Evolutionary conservation across 202 grass and related monocot species (phyloP).

Genomic region (Schoenoplectus triqueter): DNA sequence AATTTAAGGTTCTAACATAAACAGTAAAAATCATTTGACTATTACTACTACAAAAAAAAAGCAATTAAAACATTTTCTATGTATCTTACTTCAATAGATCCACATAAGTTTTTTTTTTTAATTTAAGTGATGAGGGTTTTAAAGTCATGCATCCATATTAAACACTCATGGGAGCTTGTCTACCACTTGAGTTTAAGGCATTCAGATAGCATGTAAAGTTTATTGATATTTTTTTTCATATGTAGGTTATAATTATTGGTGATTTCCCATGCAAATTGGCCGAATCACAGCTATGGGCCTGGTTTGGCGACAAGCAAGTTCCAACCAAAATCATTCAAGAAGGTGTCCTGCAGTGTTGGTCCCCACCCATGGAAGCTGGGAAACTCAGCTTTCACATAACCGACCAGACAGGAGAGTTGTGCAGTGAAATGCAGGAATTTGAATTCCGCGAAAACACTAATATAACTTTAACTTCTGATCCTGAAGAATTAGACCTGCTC

Average conservation of each 20-base stretch:
- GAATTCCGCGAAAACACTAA: constrained; percentile 62
- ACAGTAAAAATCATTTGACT: too few species aligned
- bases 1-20: neutral
- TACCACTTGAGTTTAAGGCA: neutral
- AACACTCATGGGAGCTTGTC: constrained; percentile 1
- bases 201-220: constrained; percentile 10
- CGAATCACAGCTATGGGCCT: constrained; percentile 45
- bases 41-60: too few species aligned
- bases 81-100: neutral
- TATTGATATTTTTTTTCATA: constrained; percentile 5
- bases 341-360: constrained; percentile 72
- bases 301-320: constrained; percentile 77
- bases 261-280: constrained; percentile 60
- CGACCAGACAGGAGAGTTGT: constrained; percentile 53
- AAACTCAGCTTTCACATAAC: constrained; percentile 72
- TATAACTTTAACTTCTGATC: constrained; percentile 37
- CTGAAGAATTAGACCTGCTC: constrained; percentile 56
- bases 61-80: neutral
- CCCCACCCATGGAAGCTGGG: constrained; percentile 59
- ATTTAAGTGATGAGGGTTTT: neutral
- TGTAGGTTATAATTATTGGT: constrained; percentile 86
- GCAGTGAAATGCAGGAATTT: constrained; percentile 70
- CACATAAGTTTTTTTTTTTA: neutral
- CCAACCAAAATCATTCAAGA: constrained; percentile 64
- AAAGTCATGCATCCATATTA: constrained; percentile 2